Conservation (phyloP, 106 monocot genomes). For the Acorus gramineus region DNA sequence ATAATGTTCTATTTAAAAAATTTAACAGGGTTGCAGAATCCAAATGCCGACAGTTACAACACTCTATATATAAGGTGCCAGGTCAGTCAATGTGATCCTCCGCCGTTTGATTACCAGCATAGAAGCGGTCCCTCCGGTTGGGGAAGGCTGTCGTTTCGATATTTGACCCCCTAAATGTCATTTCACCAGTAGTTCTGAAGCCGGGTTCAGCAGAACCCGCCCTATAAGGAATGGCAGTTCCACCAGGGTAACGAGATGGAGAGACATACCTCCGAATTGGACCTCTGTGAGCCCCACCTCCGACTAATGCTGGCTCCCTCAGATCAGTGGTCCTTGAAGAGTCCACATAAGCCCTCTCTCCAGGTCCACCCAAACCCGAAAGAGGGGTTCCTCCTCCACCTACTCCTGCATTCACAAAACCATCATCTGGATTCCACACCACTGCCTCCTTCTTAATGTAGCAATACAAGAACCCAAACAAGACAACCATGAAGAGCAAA, state of each 20-base stretch:
- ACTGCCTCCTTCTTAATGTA: constrained; percentile 89
- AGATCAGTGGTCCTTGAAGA: constrained; percentile 25
- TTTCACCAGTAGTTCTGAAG: constrained; percentile 31
- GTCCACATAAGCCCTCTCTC: constrained; percentile 36
- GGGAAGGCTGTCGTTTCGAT: constrained; percentile 51
- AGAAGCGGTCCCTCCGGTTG: constrained; percentile 62
- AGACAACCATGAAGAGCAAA: constrained; percentile 66
- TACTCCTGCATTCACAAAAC: constrained; percentile 23
- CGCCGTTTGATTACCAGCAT: constrained; percentile 24
- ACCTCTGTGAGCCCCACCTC: constrained; percentile 44
- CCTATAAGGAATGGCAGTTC: constrained; percentile 34
- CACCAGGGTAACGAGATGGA: constrained; percentile 43
- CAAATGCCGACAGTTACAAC: too few relatives aligned
- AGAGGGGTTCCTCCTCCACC: constrained; percentile 11
- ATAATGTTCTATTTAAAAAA: too few relatives aligned
- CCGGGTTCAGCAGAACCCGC: constrained; percentile 37
- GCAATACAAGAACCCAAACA: constrained; percentile 78
- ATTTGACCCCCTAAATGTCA: constrained; percentile 52
- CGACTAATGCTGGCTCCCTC: constrained; percentile 18
- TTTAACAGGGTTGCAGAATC: too few relatives aligned
- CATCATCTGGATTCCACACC: constrained; percentile 69
- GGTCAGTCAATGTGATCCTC: constrained; percentile 63
- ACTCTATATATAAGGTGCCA: too few relatives aligned
- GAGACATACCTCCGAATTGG: constrained; percentile 58
- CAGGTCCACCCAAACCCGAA: constrained; percentile 12